Evolutionary conservation across 805 yeast species (phyloP), one percentile per base, ranked within the genome.

Genomic region (Sugiyamaella boreocaroliniensis): DNA sequence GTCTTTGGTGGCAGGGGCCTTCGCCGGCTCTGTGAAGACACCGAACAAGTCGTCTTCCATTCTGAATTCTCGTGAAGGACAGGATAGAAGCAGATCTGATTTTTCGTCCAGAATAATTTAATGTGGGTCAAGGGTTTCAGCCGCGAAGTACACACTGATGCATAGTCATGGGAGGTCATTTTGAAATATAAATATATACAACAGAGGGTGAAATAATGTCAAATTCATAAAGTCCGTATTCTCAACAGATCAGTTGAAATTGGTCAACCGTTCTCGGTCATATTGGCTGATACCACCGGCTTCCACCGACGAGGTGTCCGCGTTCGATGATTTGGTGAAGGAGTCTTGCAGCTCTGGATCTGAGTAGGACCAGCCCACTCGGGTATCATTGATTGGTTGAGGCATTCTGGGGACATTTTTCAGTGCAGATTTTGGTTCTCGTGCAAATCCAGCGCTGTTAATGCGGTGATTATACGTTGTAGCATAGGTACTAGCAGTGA

Each of bases 1-100:
- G 15, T 47, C 51, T 19, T 32, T 32, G n/a, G 37, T 11, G 12
- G 5, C 4, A 5, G 37, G 4, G 12, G 11, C 37, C n/a, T 32
- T 14, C 10, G 64, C 61, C 12, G 61, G 57, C 56, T 67, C 69
- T 6, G 59, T 54, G 53, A 67, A 67, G 40, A 68, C 71, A 34
- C 56, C 59, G 49, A 67, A 67, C 41, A 67, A 50, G 49, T 65
- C 69, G 54, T 57, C 62, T 26, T 43, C 16, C 37, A 14, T 15
- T 20, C 37, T 6, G 6, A 43, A 20, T 7, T 19, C 16, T 19
- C 16, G 20, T 22, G 50, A 49, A 44, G 49, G 43, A 18, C 15
- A 42, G 26, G 6, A 22, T 6, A 22, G 26, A 22, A 22, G 26
- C 6, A 22, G 26, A 22, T 22, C 26, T 6, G 26, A 22, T 32